Evolutionary conservation across 371 early-diverging fungal genomes (phyloP).

Genomic region (Lichtheimia ornata): DNA sequence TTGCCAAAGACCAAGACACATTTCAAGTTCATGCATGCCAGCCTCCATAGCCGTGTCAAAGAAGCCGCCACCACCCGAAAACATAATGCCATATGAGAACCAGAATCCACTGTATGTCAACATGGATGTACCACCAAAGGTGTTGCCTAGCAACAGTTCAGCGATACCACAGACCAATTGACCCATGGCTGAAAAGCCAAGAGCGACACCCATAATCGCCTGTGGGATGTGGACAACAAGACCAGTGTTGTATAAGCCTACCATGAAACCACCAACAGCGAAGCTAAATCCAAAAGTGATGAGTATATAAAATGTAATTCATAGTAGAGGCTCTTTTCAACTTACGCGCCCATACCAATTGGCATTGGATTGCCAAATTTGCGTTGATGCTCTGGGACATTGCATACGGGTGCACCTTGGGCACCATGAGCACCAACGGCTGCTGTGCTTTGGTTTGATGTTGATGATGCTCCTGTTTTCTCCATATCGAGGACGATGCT

Average conservation of each 20-base stretch:
- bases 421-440: background rate
- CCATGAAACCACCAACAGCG: conserved; percentile 33
- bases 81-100: conserved; percentile 42
- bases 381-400: conserved; percentile 3
- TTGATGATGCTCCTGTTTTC: conserved; percentile 4
- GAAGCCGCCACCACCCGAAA: conserved; percentile 35
- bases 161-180: conserved; percentile 39
- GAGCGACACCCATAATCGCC: conserved; percentile 35
- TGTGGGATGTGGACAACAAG: conserved; percentile 31
- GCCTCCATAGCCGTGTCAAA: conserved; percentile 18
- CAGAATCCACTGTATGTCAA: conserved; percentile 42
- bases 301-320: no score
- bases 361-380: conserved; percentile 30
- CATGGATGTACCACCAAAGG: conserved; percentile 41
- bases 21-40: conserved; percentile 23
- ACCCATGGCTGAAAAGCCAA: conserved; percentile 40
- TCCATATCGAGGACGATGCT: conserved; percentile 14
- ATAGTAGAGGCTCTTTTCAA: no score
- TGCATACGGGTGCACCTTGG: background rate
- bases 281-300: no score
- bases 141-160: conserved; percentile 34
- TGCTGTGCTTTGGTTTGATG: background rate
- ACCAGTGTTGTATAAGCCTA: conserved; percentile 37
- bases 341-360: conserved; percentile 35
- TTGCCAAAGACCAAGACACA: conserved; percentile 34